Conservation (phyloP, 805 yeast genomes). For the Suhomyces sp. region DNA sequence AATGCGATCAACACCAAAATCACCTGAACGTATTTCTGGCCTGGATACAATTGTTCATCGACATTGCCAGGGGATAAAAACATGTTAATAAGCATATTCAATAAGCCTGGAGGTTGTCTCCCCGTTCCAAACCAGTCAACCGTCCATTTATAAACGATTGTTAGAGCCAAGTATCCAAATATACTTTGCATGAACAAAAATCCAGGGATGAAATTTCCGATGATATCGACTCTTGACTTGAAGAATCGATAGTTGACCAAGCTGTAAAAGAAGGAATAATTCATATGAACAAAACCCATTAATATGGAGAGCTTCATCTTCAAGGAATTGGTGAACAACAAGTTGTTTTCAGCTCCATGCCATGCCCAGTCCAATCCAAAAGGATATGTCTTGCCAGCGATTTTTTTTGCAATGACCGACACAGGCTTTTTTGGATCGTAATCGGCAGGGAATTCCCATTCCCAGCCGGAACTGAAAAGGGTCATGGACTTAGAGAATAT, state of each 20-base stretch:
- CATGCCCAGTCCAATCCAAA: slow-evolving; percentile 92
- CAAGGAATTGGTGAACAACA: slow-evolving; percentile 89
- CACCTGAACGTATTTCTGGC: slow-evolving; percentile 77
- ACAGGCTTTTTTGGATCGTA: slow-evolving; percentile 61
- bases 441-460: slow-evolving; percentile 65
- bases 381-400: slow-evolving; percentile 59
- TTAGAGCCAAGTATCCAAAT: slow-evolving; percentile 84
- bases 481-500: slow-evolving; percentile 89
- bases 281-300: slow-evolving; percentile 94
- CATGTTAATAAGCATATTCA: slow-evolving; percentile 95
- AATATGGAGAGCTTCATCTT: slow-evolving; percentile 95
- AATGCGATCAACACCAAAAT: slow-evolving; percentile 72
- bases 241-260: slow-evolving; percentile 73
- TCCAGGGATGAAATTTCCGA: slow-evolving; percentile 94
- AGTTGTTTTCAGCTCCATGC: slow-evolving; percentile 95
- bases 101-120: slow-evolving; percentile 84
- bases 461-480: slow-evolving; percentile 86
- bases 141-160: slow-evolving; percentile 91
- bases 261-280: slow-evolving; percentile 83
- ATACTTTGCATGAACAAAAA: slow-evolving; percentile 93
- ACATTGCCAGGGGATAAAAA: slow-evolving; percentile 89
- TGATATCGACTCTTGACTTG: slow-evolving; percentile 70
- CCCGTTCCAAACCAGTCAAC: slow-evolving; percentile 83
- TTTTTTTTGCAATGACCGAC: slow-evolving; percentile 59
- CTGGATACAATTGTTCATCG: slow-evolving; percentile 74